A percentile compares a stretch with the other conserved stretches of the same genome.
These are phyloP conservation scores for Wilcoxina mikolae DNA, from an alignment of 495 filamentous ascomycete genomes.

Conservation along the genomic window DNA sequence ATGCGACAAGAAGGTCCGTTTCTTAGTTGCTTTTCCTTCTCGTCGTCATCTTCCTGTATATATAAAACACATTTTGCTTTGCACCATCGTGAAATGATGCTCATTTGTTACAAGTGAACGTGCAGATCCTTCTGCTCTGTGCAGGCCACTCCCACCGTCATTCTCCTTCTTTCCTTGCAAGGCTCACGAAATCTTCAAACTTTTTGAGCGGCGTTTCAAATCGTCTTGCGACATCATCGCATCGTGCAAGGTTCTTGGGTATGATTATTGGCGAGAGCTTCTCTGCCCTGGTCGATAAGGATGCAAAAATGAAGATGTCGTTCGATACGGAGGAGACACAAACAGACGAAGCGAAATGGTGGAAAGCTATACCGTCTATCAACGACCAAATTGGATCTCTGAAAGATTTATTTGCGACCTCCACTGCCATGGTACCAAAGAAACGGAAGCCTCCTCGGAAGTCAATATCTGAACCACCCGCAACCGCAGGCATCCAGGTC, in stretches of 20 bases:
- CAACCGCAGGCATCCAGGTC: conserved; percentile 37
- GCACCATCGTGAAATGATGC: conserved; percentile 3
- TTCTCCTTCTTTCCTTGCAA: conserved; percentile 43
- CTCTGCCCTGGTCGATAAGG: conserved; percentile 64
- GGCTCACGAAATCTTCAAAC: conserved; percentile 50
- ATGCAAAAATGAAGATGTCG: conserved; percentile 51
- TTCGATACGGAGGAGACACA: conserved; percentile 74
- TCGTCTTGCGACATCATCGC: conserved; percentile 60
- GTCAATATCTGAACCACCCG: background rate
- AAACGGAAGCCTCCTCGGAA: conserved; percentile 6
- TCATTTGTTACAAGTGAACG: conserved; percentile 44
- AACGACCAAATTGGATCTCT: conserved; percentile 50
- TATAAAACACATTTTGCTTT: background rate
- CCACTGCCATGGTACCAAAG: conserved; percentile 15
- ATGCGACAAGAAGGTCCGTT: conserved; percentile 69
- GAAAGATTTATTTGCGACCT: conserved; percentile 32
- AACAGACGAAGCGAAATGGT: conserved; percentile 60
- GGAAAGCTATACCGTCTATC: conserved; percentile 48
- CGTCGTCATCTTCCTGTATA: background rate
- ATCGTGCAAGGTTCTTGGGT: conserved; percentile 63
- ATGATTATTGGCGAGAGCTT: conserved; percentile 78
- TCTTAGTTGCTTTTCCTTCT: background rate
- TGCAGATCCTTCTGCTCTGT: conserved; percentile 61
- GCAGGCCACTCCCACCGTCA: conserved; percentile 59
- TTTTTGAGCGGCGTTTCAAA: conserved; percentile 76